Evolutionary conservation across 768 basidiomycete genomes (phyloP).

Genomic region (Auricularia heimuer): DNA sequence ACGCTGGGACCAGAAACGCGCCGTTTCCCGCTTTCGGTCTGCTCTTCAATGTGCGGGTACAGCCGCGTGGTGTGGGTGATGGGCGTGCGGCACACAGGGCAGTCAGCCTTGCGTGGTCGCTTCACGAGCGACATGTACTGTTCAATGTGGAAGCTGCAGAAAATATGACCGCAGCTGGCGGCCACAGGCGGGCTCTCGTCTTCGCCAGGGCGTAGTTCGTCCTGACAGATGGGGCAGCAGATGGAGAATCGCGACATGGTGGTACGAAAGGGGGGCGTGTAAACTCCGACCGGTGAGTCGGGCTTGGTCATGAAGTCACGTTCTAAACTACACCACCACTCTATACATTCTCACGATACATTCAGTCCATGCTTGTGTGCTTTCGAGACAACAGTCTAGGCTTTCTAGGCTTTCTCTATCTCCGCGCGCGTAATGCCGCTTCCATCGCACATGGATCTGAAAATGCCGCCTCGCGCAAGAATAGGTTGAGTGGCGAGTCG

Average conservation of each 20-base stretch:
- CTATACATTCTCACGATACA: too few species aligned
- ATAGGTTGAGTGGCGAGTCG: constrained; percentile 29
- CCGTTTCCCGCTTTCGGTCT: not conserved
- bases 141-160: not conserved
- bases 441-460: constrained; percentile 28
- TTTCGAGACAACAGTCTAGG: too few species aligned
- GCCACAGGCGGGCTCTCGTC: not conserved
- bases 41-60: not conserved
- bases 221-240: not conserved
- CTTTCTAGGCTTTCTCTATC: constrained; percentile 11
- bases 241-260: not conserved
- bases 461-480: constrained; percentile 22
- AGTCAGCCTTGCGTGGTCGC: not conserved
- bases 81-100: not conserved
- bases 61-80: not conserved
- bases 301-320: too few species aligned
- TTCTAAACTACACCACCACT: too few species aligned
- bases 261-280: too few species aligned
- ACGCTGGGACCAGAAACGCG: not conserved
- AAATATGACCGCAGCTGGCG: not conserved
- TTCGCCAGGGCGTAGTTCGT: not conserved
- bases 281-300: too few species aligned
- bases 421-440: constrained; percentile 23
- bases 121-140: not conserved
- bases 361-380: too few species aligned